Base-by-base conservation (phyloP, 257 asterid genomes). In the Coffea eugenioides region DNA sequence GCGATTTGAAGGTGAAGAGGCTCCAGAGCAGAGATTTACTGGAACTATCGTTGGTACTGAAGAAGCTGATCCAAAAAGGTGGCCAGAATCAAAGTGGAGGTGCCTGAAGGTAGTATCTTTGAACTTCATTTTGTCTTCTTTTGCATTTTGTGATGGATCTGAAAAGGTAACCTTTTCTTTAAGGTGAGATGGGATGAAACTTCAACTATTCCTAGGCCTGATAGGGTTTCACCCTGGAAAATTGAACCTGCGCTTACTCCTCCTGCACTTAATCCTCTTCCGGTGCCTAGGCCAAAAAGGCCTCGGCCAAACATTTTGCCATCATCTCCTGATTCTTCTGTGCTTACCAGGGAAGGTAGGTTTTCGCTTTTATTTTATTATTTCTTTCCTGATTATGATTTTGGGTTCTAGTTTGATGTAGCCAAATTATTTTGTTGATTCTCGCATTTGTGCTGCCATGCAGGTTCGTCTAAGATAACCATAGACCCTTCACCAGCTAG, bases 1-100 rank as follows among this genome's bases (percentile, higher is more conserved):
- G 99, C 88, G 97, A 84, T 95, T 95, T 14, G 99, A 95, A 94
- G 99, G 99, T 77, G 99, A 95, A 89, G 99, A 95, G 87, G 93
- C 99, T 73, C 99, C 98, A 48, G 99, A 95, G 85, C 99, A 93
- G 89, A 92, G 99, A 90, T 95, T 95, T 81, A 88, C 97, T 74
- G 99, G 99, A 82, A 95, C 98, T 66, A 88, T 95, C 68, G 96
- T 95, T 77, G 99, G 98, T 56, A 85, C 77, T 62, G 99, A 95
- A 87, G 98, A 92, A 71, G 84, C 91, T 46, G 98, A 95, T 84
- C 81, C 90, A 7, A 81, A 83, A 54, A 86, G 88, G 84, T 95
- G 99, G 98, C 89, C 88, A 9, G 94, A 92, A 18, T 93, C 99
- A 7, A 95, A 92, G 85, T 95, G 99, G 99, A 93, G 99, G 86